phyloP scores from a whole-genome alignment of 2,329 filamentous ascomycete species.

The Clonostachys rosea region DNA sequence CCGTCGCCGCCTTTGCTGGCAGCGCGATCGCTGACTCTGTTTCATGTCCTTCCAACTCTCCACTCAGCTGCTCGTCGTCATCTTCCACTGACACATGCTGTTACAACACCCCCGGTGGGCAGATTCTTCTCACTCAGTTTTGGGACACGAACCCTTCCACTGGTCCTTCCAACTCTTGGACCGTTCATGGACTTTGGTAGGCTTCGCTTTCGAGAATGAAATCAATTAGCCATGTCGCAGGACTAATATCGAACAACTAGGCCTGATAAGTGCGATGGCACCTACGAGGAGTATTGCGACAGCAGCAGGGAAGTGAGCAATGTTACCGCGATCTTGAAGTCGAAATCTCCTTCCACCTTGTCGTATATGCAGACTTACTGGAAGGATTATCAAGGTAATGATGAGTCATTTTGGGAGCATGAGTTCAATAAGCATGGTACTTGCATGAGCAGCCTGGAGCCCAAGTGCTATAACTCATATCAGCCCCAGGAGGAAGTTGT shows the following conservation, averaged over 20 bases:
- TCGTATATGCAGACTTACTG: slow-evolving; percentile 67
- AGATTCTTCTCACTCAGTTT: slow-evolving; percentile 71
- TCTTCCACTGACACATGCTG: slow-evolving; percentile 63
- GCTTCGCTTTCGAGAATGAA: background rate
- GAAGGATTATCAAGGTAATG: slow-evolving; percentile 62
- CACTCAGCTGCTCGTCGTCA: slow-evolving; percentile 46
- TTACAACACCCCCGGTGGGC: slow-evolving; percentile 62
- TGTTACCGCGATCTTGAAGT: slow-evolving; percentile 57
- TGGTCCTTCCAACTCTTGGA: slow-evolving; percentile 66
- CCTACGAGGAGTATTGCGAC: slow-evolving; percentile 64
- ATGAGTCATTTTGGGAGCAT: slow-evolving; percentile 66
- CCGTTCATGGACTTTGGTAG: slow-evolving; percentile 61
- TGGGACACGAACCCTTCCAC: slow-evolving; percentile 65
- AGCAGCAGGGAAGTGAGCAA: slow-evolving; percentile 55
- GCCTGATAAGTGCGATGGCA: slow-evolving; percentile 65
- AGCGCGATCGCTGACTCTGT: background rate
- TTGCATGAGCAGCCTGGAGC: slow-evolving; percentile 65
- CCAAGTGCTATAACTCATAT: slow-evolving; percentile 61
- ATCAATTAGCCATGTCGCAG: background rate
- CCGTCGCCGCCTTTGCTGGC: slow-evolving; percentile 1
- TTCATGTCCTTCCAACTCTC: slow-evolving; percentile 21
- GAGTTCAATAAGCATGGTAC: slow-evolving; percentile 72
- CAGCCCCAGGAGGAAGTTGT: slow-evolving; percentile 57
- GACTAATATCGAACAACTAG: background rate
- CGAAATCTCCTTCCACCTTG: slow-evolving; percentile 47